A percentile compares a stretch with the other conserved stretches of the same genome.
Conservation (phyloP, 768 basidiomycete genomes). For the Boletus rufocinnamomeus region DNA sequence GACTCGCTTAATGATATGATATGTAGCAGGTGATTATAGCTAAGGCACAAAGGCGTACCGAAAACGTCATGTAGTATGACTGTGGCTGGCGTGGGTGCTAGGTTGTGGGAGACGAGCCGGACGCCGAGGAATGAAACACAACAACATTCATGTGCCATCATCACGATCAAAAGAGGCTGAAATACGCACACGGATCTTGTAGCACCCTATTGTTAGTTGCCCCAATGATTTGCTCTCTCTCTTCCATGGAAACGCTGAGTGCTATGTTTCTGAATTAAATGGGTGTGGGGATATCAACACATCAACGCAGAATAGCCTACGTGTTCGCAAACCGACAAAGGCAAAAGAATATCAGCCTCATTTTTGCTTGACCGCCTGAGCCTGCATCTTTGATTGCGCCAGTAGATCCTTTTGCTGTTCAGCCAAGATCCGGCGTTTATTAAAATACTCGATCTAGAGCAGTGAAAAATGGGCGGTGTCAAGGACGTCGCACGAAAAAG, state of each 20-base stretch:
- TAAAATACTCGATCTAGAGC: constrained; percentile 88
- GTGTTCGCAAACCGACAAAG: not conserved
- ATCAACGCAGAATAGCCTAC: constrained; percentile 1
- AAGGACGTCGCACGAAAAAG: constrained; percentile 4
- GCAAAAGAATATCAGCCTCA: not conserved
- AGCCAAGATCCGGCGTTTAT: constrained; percentile 81
- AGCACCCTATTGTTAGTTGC: not conserved
- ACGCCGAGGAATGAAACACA: not conserved
- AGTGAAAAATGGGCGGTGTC: not conserved
- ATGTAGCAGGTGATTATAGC: not conserved
- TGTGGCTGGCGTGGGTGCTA: not conserved
- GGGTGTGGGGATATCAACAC: constrained; percentile 3
- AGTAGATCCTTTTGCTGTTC: constrained; percentile 77
- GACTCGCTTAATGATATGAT: not conserved
- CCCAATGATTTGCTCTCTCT: not conserved
- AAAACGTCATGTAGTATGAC: not conserved
- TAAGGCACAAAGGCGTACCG: not conserved
- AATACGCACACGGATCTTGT: not conserved
- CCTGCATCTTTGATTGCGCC: constrained; percentile 45
- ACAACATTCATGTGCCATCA: constrained; percentile 3
- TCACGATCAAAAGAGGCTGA: not conserved
- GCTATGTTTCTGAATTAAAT: not conserved
- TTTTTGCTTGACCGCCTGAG: constrained; percentile 32
- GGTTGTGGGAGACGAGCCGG: not conserved
- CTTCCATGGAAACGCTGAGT: constrained; percentile 2